Evolutionary conservation across 2,329 filamentous ascomycete genomes (phyloP), one percentile per base, ranked within the genome.

Genomic region (Monilinia fructigena): DNA sequence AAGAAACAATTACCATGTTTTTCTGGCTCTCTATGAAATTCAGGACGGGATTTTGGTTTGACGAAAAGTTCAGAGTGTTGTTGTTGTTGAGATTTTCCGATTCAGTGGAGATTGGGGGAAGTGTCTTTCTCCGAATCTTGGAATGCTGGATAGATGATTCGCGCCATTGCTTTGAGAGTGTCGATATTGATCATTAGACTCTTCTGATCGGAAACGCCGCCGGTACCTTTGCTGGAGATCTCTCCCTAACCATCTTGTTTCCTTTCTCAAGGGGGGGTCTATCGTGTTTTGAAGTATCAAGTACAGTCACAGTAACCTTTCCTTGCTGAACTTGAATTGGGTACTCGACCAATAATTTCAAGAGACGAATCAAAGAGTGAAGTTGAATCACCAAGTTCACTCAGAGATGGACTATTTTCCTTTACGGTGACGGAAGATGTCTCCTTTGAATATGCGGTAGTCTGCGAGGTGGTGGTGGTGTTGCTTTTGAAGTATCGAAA

Each of bases 181-280:
- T 53, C 31, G 55, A 40, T 61, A 53, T 53, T 74, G 68, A 23
- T 72, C 73, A 50, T 75, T 74, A 23, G 67, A 55, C 6, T 63
- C 68, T 38, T 69, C 68, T 47, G 73, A 67, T 14, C 68, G 67
- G 12, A 74, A 74, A 64, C 45, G 71, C 69, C 5, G 67, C 72
- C 45, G 35, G 58, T 45, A 60, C 55, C 69, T 76, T 76, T 31
- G 73, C 73, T 67, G 75, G 74, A 54, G 71, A 73, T 71, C 72
- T 67, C 69, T 77, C 75, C 58, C 75, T 76, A 55, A 76, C 75
- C 75, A 77, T 77, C 47, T 67, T 72, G 67, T 54, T 66, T 23
- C 10, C 38, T 65, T 42, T 64, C 14, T 58, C 10, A 58, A 35
- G 11, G 26, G 40, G 6, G 28, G 14, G 26, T 31, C 48, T 45